Evolutionary conservation across 208 protist species (phyloP), one percentile per base, ranked within the genome.

Genomic region (Blastocrithidia nonstop): DNA sequence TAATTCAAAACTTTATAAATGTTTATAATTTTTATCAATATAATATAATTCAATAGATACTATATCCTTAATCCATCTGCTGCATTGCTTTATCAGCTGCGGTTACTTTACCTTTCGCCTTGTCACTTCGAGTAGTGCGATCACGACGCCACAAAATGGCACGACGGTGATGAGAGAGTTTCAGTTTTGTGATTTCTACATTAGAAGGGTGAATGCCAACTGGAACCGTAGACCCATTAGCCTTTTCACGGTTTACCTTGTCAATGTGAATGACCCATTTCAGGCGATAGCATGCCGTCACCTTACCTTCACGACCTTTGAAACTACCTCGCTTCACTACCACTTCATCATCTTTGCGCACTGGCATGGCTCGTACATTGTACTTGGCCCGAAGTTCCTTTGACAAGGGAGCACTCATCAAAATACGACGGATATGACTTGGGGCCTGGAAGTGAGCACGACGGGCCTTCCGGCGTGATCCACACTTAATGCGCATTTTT

Each of bases 231-330:
- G 69, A 72, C 59, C 95, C 93, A 73, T 95, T 94, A 40, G 75
- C 75, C 87, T 99, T 99, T 66, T 99, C 95, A 29, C 86, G 74
- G 58, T 80, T 88, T 42, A 99, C 66, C 60, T 97, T 94, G 54
- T 99, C 96, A 60, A 99, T 85, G 88, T 99, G 91, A 69, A 99
- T 96, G 33, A 97, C 88, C 79, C 90, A 99, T 79, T 98, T 98
- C 57, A 96, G 88, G 59, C 98, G 94, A 95, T 98, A 98, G 66
- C 95, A 94, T 31, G 66, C 66, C 28, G 88, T 90, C 36, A 99
- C 93, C 78, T 98, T 98, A 39, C 97, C 97, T 49, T 91, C 82
- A 32, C 75, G 59, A 29, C 85, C 88, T 82, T 99, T 99, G 76
- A 95, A 87, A 51, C 58, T 68, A 48, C 98, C 98, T 35, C 80